Evolutionary conservation across 2,329 filamentous ascomycete species (phyloP).

Genomic region (Hypoxylon sp.): DNA sequence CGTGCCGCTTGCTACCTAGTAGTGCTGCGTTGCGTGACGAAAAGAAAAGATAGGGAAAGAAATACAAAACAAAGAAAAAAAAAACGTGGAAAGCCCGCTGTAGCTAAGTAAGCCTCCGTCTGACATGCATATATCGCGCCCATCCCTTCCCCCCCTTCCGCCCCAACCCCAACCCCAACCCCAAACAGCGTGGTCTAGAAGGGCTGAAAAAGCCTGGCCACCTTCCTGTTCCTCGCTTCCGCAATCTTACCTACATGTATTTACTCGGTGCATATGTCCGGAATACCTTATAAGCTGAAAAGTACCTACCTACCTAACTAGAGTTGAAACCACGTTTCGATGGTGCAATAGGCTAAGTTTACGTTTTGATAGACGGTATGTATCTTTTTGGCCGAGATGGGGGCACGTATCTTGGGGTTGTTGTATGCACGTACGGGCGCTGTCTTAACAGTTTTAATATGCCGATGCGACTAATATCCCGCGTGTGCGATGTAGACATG

Average conservation of each 20-base stretch:
- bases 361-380: background rate
- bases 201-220: constrained; percentile 24
- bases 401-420: background rate
- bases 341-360: background rate
- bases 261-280: background rate
- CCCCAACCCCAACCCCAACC: constrained; percentile 4
- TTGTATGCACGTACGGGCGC: background rate
- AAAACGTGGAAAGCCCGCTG: constrained; percentile 28
- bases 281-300: background rate
- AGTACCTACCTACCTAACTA: too few species aligned
- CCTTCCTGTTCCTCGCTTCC: constrained; percentile 36
- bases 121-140: constrained; percentile 33
- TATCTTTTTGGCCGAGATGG: background rate
- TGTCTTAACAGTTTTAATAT: constrained; percentile 10
- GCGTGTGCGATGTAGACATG: background rate
- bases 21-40: background rate
- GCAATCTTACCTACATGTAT: constrained; percentile 23
- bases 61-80: background rate
- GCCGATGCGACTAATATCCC: constrained; percentile 17
- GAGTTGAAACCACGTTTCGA: background rate
- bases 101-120: constrained; percentile 25
- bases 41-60: too few species aligned
- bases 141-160: too few species aligned
- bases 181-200: constrained; percentile 18
- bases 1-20: background rate